Evolutionary conservation across 768 basidiomycete genomes (phyloP).

Genomic region (Boletus pseudopeckii): DNA sequence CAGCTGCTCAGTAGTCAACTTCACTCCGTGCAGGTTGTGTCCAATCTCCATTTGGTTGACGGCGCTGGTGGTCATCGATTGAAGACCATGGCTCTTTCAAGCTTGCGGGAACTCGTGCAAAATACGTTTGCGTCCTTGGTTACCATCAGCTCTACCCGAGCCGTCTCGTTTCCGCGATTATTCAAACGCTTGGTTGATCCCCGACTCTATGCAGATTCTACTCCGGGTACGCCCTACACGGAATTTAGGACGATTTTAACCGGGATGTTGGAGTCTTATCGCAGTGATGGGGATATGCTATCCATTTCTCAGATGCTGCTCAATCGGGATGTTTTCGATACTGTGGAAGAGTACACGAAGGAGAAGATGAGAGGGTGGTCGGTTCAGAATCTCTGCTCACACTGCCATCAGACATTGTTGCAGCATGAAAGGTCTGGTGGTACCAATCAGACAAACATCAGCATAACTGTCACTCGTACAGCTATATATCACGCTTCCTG

Average conservation of each 20-base stretch:
- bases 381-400: slow-evolving; percentile 44
- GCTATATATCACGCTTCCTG: slow-evolving; percentile 57
- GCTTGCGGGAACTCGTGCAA: slow-evolving; percentile 74
- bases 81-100: slow-evolving; percentile 35
- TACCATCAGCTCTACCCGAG: slow-evolving; percentile 72
- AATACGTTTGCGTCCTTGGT: slow-evolving; percentile 81
- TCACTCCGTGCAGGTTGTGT: slow-evolving; percentile 68
- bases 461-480: slow-evolving; percentile 53
- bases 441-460: slow-evolving; percentile 15
- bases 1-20: slow-evolving; percentile 80
- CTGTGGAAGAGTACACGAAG: slow-evolving; percentile 54
- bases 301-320: slow-evolving; percentile 79
- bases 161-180: slow-evolving; percentile 85
- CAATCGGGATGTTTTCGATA: slow-evolving; percentile 77
- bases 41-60: slow-evolving; percentile 37
- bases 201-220: slow-evolving; percentile 45
- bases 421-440: slow-evolving; percentile 16
- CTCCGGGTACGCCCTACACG: slow-evolving; percentile 69
- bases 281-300: slow-evolving; percentile 87
- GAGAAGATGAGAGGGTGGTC: slow-evolving; percentile 66
- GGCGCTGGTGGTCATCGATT: slow-evolving; percentile 17
- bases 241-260: slow-evolving; percentile 90
- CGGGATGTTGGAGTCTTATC: slow-evolving; percentile 95
- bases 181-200: slow-evolving; percentile 90
- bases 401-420: slow-evolving; percentile 50